phyloP scores from a whole-genome alignment of 495 filamentous ascomycete species.

The Parmelia sp. region DNA sequence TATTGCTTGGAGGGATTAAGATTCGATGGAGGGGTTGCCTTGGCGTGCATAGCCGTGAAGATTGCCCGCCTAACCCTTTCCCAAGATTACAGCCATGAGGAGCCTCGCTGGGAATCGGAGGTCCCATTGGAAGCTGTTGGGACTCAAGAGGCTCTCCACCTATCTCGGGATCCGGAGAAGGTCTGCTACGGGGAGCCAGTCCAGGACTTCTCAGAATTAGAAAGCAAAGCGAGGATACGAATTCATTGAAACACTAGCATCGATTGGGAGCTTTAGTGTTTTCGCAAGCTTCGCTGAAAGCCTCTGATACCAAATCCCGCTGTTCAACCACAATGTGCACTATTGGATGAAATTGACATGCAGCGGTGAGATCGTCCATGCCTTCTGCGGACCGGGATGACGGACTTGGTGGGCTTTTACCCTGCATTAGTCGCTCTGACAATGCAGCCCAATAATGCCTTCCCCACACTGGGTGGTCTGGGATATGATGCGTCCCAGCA shows the following conservation, averaged over 20 bases:
- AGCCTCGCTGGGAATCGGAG: background rate
- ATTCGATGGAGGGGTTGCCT: background rate
- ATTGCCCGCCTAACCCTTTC: background rate
- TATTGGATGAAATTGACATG: background rate
- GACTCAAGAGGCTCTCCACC: background rate
- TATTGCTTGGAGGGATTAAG: background rate
- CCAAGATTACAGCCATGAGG: background rate
- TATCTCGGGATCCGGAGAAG: background rate
- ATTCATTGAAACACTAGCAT: background rate
- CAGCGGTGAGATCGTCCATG: background rate
- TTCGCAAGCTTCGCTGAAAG: background rate
- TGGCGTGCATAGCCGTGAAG: background rate
- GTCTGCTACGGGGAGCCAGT: background rate
- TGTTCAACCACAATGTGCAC: background rate
- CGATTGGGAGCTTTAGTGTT: too few relatives aligned
- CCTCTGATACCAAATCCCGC: background rate
- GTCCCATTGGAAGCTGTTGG: background rate
- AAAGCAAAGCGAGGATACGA: background rate
- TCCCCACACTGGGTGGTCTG: background rate
- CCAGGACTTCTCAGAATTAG: background rate
- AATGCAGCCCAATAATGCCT: background rate
- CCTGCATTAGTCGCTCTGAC: conserved; percentile 1
- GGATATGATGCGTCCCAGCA: background rate
- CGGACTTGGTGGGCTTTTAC: background rate
- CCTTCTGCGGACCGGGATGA: background rate